Conservation (phyloP, 345 rosid genomes). For the Trapa incisa region DNA sequence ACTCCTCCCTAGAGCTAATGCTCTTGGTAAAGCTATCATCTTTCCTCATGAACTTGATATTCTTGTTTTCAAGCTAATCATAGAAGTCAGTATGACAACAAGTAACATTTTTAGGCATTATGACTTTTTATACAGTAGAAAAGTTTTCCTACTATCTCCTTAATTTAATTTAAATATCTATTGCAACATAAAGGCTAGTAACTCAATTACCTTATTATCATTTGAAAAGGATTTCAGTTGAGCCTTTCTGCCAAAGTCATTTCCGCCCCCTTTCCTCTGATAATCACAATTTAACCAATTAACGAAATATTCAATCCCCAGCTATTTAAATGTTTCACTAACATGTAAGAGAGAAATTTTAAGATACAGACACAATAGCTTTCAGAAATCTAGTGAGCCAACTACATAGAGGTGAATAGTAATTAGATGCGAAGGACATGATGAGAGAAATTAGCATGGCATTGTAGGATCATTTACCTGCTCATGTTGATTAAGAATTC, state of each 20-base stretch:
- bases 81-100: conserved; percentile 8
- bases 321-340: background rate
- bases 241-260: conserved; percentile 40
- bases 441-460: background rate
- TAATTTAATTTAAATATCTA: background rate
- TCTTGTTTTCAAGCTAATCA: conserved; percentile 47
- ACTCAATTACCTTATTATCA: conserved; percentile 43
- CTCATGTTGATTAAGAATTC: conserved; percentile 53
- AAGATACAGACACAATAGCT: background rate
- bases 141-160: background rate
- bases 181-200: background rate
- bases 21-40: conserved; percentile 31
- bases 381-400: background rate
- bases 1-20: conserved; percentile 33
- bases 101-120: background rate
- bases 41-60: conserved; percentile 28
- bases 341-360: background rate
- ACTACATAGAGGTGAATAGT: background rate
- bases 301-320: background rate
- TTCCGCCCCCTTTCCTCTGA: conserved; percentile 36
- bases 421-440: background rate
- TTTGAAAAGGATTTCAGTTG: conserved; percentile 24
- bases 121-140: background rate
- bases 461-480: conserved; percentile 32
- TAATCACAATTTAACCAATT: background rate